These are phyloP conservation scores for Podochytrium sp. DNA, from an alignment of 192 early-diverging fungal species.

Conservation along the genomic window DNA sequence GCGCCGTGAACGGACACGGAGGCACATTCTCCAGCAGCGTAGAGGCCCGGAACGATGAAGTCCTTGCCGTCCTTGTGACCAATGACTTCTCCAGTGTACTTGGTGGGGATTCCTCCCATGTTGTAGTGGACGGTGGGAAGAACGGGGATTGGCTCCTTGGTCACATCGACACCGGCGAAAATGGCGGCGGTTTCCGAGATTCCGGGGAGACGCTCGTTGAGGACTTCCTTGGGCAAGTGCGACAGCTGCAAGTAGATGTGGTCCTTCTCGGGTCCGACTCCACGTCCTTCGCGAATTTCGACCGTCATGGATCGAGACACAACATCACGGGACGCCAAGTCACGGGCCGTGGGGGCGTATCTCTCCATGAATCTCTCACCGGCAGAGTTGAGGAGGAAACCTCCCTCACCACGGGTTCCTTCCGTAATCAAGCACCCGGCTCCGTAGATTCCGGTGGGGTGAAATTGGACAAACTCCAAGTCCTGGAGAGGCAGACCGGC, in stretches of 20 bases:
- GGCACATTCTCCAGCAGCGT: slow-evolving; percentile 97
- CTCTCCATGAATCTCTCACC: slow-evolving; percentile 99
- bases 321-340: slow-evolving; percentile 97
- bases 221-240: slow-evolving; percentile 89
- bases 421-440: slow-evolving; percentile 98
- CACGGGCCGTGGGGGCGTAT: slow-evolving; percentile 98
- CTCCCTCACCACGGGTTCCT: slow-evolving; percentile 95
- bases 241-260: slow-evolving; percentile 96
- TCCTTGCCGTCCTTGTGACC: slow-evolving; percentile 80
- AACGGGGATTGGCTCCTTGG: slow-evolving; percentile 99
- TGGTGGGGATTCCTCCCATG: slow-evolving; percentile 99
- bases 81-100: slow-evolving; percentile 96
- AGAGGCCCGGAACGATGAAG: slow-evolving; percentile 92
- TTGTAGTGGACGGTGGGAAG: slow-evolving; percentile 99
- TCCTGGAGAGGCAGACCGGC: slow-evolving; percentile 97
- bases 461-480: slow-evolving; percentile 99
- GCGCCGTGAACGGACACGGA: slow-evolving; percentile 99
- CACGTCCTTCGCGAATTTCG: slow-evolving; percentile 96
- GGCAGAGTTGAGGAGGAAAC: slow-evolving; percentile 92
- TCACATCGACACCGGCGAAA: slow-evolving; percentile 97
- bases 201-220: slow-evolving; percentile 89
- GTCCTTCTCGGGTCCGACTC: slow-evolving; percentile 93
- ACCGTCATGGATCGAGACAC: slow-evolving; percentile 98
- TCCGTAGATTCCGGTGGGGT: slow-evolving; percentile 98
- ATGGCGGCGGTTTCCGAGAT: slow-evolving; percentile 99